phyloP scores from a whole-genome alignment of 345 rosid genomes.

The Eucalyptus decipiens region DNA sequence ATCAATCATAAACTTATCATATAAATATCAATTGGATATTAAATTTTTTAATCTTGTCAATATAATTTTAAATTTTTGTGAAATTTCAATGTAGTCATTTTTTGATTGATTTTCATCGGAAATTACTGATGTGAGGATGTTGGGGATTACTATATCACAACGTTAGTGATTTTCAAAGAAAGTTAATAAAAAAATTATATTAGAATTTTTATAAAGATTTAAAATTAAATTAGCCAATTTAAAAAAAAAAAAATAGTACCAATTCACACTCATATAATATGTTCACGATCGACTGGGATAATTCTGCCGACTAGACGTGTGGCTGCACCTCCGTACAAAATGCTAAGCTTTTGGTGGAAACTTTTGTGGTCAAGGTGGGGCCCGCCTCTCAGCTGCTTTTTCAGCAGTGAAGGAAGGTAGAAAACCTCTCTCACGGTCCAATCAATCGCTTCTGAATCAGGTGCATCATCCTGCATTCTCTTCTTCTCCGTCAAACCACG shows the following conservation, averaged over 20 bases:
- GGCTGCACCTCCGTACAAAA: background rate
- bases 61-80: too few species aligned
- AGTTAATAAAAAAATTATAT: background rate
- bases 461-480: background rate
- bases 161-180: background rate
- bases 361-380: background rate
- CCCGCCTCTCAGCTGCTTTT: background rate
- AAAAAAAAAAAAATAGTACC: too few species aligned
- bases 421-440: background rate
- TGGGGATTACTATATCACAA: background rate
- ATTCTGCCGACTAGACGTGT: background rate
- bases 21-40: background rate
- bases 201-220: too few species aligned
- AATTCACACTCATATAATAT: background rate
- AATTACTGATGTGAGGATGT: rapidly evolving
- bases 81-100: rapidly evolving
- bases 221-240: too few species aligned
- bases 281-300: background rate
- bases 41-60: background rate
- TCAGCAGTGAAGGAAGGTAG: background rate
- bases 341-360: background rate
- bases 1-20: background rate
- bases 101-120: background rate
- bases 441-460: background rate
- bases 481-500: background rate